Base-by-base conservation (phyloP, 208 protist genomes). In the Trypanosoma mega region DNA sequence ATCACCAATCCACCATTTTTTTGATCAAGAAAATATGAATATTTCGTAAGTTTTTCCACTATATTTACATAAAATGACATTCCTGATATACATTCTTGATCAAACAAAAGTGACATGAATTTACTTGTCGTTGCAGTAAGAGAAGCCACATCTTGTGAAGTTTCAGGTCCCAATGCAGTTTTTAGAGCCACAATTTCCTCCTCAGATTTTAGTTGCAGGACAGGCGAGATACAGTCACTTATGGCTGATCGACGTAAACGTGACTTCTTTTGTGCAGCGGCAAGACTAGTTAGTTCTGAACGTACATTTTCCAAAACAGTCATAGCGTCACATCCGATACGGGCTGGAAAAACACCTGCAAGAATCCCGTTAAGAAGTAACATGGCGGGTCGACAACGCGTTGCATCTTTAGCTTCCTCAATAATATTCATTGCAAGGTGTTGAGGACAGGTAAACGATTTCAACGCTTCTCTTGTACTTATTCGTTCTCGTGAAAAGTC, bases 381-480 rank as follows among this genome's bases (percentile, higher is more conserved):
- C 18, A 94, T 62, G 0, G 83, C 68, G 29, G 85, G 75, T 48
- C 45, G 56, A 41, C 50, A 73, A 30, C 69, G 62, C 39, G 61
- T 50, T 6, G 43, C 63, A 20, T 72, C 53, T 31, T 61, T 49
- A 5, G 74, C 61, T 23, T 91, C 76, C 8, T 76, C 50, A 20
- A 68, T 44, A 5, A 94, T 55, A 59, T 94, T 94, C 36, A 90
- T 78, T 14, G 82, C 72, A 27, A 94, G 52, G 51, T 94, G 82
- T 11, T 81, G 46, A 0, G 68, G 60, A 47, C 52, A 65, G n/a
- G 50, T 12, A 65, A 82, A 90, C 1, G 12, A 23, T 8, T 64
- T 56, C 27, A 78, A 41, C 2, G 47, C 53, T 26, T 72, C 64
- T 26, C 59, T 69, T 33, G 18, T 64, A 31, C 54, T 21, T 33